phyloP scores from a whole-genome alignment of 2,329 filamentous ascomycete species.

The Byssoonygena ceratinophila region DNA sequence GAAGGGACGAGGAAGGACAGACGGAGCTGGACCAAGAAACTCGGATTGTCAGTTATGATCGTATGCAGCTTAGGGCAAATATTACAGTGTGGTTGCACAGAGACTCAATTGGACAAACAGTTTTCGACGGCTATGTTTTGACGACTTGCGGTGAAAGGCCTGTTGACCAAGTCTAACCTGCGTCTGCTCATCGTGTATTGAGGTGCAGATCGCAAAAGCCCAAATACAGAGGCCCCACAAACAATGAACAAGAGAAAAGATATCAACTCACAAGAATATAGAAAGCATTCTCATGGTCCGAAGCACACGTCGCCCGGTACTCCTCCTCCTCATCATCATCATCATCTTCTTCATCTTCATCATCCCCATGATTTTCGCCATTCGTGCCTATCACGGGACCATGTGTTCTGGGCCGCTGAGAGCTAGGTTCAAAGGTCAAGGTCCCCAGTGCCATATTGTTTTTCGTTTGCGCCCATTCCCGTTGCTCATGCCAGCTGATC shows the following conservation, averaged over 20 bases:
- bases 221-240: not conserved
- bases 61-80: not conserved
- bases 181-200: not conserved
- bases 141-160: not conserved
- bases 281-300: conserved; percentile 32
- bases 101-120: not conserved
- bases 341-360: conserved; percentile 19
- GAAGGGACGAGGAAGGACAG: conserved; percentile 39
- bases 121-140: not conserved
- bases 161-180: not conserved
- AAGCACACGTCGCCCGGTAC: conserved; percentile 18
- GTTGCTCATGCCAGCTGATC: conserved; percentile 7
- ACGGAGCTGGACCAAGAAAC: conserved; percentile 18
- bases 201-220: not conserved
- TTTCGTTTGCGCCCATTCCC: conserved; percentile 11
- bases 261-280: conserved; percentile 34
- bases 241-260: not conserved
- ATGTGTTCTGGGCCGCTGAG: conserved; percentile 15
- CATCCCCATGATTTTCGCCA: conserved; percentile 23
- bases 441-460: conserved; percentile 7
- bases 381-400: conserved; percentile 20
- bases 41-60: not conserved
- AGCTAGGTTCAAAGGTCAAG: conserved; percentile 2
- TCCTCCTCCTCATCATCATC: too few species aligned
- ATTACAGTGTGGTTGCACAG: conserved; percentile 6